Evolutionary conservation across 805 yeast species (phyloP), one percentile per base, ranked within the genome.

Genomic region (Scheffersomyces coipomensis): DNA sequence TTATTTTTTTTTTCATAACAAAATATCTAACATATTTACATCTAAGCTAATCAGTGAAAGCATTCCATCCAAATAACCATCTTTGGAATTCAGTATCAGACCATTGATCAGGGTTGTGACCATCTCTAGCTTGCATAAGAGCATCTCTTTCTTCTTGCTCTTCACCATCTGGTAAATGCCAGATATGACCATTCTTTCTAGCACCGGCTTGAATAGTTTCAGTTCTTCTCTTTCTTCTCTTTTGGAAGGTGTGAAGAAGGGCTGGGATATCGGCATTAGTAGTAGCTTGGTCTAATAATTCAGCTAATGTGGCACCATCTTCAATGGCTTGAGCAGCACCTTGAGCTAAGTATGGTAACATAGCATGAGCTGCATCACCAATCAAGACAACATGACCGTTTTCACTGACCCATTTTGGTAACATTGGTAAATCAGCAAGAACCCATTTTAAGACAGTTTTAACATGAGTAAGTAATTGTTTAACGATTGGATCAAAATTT

Each of bases 101-200:
- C 45, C 45, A 42, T 33, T 42, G 43, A 35, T 39, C 43, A 8
- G 45, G 45, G 21, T 39, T 42, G 29, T 42, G 39, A 24, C 35
- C 45, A 32, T 42, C 43, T 34, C 43, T 38, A 25, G 37, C 35
- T n/a, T 37, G 33, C 47, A 43, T 43, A 9, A 36, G 29, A 19
- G 42, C 38, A 35, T 60, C 66, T 34, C 66, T 43, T 26, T 49
- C 51, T 17, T 29, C 34, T 42, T 60, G 65, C 32, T 49, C 59
- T 19, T 34, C 42, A 5, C 64, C 63, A 41, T 60, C 64, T 18
- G 49, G 47, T 29, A 60, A 41, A 38, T 60, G 66, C 40, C 50
- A 60, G 16, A 57, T 44, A 22, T 49, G 38, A 29, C 46, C 47
- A 22, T 38, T 37, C 34, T 43, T 43, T 25, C 44, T 42, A 22